phyloP scores from a whole-genome alignment of 106 monocot genomes.

The Dioscorea dumetorum region DNA sequence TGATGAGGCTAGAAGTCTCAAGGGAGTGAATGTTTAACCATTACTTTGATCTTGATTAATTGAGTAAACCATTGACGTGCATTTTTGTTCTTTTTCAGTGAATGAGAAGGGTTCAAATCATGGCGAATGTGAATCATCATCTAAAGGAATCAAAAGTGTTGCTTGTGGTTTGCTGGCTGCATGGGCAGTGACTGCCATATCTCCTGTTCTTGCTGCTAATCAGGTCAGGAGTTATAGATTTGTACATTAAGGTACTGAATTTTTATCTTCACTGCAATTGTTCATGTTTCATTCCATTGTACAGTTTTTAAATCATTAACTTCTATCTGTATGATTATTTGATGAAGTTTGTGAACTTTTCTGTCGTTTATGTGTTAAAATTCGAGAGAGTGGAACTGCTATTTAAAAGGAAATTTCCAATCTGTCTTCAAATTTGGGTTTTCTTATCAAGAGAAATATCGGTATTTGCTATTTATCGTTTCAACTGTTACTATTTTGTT shows the following conservation, averaged over 20 bases:
- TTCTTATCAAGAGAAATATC: no score
- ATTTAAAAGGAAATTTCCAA: no score
- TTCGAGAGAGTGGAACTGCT: no score
- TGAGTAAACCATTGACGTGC: background rate
- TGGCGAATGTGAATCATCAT: conserved; percentile 2
- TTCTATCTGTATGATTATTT: no score
- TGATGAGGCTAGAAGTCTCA: background rate
- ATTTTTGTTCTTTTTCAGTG: conserved; percentile 11
- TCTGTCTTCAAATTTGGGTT: no score
- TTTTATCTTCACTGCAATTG: background rate
- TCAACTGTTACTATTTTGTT: no score
- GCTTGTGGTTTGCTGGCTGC: conserved; percentile 74
- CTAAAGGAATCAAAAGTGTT: conserved; percentile 36
- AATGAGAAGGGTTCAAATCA: background rate
- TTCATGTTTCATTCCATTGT: no score
- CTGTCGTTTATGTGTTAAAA: no score
- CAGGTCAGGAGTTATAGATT: conserved; percentile 34
- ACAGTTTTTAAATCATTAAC: no score
- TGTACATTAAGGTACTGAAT: background rate
- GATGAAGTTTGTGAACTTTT: no score
- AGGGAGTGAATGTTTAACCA: background rate
- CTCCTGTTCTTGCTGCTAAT: conserved; percentile 62
- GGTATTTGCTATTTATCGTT: no score
- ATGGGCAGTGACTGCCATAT: conserved; percentile 45
- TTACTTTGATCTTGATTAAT: background rate